Conservation (phyloP, 495 filamentous ascomycete genomes). For the Aspergillus egyptiacus region DNA sequence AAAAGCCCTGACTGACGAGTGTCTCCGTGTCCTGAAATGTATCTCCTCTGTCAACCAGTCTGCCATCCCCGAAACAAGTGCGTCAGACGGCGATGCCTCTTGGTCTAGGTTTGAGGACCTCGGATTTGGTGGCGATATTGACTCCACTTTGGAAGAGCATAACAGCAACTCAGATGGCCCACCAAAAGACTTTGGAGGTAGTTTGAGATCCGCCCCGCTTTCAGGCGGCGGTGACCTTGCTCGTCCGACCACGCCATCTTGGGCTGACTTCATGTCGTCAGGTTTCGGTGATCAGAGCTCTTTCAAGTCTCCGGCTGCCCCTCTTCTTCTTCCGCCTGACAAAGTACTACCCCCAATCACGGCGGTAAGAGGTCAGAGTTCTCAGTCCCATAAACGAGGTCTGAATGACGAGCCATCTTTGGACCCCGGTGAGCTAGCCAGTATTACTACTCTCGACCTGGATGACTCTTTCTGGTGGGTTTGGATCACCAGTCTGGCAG, state of each 20-base stretch:
- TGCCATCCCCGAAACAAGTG: slow-evolving; percentile 57
- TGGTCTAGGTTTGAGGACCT: slow-evolving; percentile 97
- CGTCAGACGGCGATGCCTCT: slow-evolving; percentile 72
- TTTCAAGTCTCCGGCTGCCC: slow-evolving; percentile 43
- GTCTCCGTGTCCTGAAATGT: slow-evolving; percentile 77
- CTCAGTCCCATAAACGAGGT: slow-evolving; percentile 75
- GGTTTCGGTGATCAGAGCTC: slow-evolving; percentile 75
- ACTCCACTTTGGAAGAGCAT: slow-evolving; percentile 61
- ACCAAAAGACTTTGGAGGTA: slow-evolving; percentile 19
- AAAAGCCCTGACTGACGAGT: slow-evolving; percentile 85
- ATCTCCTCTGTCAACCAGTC: slow-evolving; percentile 89
- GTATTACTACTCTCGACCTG: slow-evolving; percentile 76
- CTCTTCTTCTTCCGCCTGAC: slow-evolving; percentile 77
- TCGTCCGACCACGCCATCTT: slow-evolving; percentile 90
- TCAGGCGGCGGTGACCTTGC: slow-evolving; percentile 59
- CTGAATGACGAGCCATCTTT: slow-evolving; percentile 58
- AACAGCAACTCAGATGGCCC: slow-evolving; percentile 32
- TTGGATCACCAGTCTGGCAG: slow-evolving; percentile 94
- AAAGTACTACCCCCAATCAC: slow-evolving; percentile 83
- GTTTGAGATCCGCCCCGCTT: slow-evolving; percentile 54
- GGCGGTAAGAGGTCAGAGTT: slow-evolving; percentile 66
- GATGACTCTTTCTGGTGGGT: slow-evolving; percentile 99
- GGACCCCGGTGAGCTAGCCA: slow-evolving; percentile 90
- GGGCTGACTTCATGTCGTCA: slow-evolving; percentile 93
- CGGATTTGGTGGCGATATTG: slow-evolving; percentile 76